phyloP scores from a whole-genome alignment of 2,329 filamentous ascomycete genomes.

The Hortaea werneckii region DNA sequence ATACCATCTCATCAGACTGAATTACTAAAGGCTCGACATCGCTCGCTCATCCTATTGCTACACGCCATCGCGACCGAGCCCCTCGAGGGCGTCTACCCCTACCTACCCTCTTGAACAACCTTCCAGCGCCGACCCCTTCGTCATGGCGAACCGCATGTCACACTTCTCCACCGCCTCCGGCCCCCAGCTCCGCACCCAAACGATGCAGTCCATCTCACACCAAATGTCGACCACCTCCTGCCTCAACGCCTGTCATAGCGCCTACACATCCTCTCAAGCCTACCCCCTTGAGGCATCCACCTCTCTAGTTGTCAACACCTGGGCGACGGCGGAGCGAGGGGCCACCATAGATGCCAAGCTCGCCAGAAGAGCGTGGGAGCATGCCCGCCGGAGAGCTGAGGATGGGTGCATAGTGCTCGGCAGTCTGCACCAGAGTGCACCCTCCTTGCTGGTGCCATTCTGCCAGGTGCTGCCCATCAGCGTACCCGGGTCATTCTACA shows the following conservation, averaged over 20 bases:
- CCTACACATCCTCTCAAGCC: constrained; percentile 72
- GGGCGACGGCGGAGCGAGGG: constrained; percentile 72
- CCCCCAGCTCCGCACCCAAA: constrained; percentile 44
- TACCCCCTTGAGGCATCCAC: constrained; percentile 82
- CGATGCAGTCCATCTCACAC: constrained; percentile 44
- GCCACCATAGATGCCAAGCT: constrained; percentile 73
- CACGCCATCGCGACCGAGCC: neutral
- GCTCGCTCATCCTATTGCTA: too few species aligned
- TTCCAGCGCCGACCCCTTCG: constrained; percentile 14
- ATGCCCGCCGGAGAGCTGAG: constrained; percentile 85
- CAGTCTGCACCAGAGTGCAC: constrained; percentile 80
- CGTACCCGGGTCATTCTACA: constrained; percentile 65
- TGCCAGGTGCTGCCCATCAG: constrained; percentile 69
- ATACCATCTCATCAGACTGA: too few species aligned
- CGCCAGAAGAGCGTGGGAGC: constrained; percentile 83
- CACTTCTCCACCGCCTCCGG: constrained; percentile 52
- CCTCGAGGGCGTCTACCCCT: neutral
- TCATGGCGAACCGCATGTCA: constrained; percentile 52
- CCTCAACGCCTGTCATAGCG: constrained; percentile 82
- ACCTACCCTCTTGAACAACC: too few species aligned
- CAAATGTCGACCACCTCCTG: constrained; percentile 90
- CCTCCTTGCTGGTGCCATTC: constrained; percentile 74
- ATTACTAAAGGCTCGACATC: too few species aligned
- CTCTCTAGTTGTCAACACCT: constrained; percentile 89
- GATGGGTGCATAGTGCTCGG: constrained; percentile 87